phyloP scores from a whole-genome alignment of 805 yeast species.

The Hanseniaspora guilliermondii region DNA sequence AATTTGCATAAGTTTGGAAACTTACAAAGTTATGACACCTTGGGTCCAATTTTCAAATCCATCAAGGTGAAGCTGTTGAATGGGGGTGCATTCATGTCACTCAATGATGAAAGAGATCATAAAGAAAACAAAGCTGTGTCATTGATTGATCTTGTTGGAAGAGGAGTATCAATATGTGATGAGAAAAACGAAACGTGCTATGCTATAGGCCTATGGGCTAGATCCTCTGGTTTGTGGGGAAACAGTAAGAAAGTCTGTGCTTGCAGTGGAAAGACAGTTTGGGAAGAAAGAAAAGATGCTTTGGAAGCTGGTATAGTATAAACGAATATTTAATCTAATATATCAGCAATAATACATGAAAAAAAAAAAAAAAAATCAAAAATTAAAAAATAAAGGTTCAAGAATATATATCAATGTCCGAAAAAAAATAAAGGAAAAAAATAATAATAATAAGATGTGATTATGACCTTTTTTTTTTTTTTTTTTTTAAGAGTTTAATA shows the following conservation, averaged over 20 bases:
- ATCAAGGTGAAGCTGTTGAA: not conserved
- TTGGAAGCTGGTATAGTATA: slow-evolving; percentile 24
- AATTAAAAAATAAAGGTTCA: too few relatives aligned
- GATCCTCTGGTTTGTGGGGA: slow-evolving; percentile 96
- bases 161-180: slow-evolving; percentile 36
- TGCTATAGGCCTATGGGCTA: slow-evolving; percentile 41
- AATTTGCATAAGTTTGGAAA: slow-evolving; percentile 10
- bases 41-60: slow-evolving; percentile 5
- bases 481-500: not conserved
- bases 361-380: too few relatives aligned
- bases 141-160: slow-evolving; percentile 56
- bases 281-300: slow-evolving; percentile 89
- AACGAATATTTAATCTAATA: not conserved
- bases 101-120: slow-evolving; percentile 2
- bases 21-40: not conserved
- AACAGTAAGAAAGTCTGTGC: slow-evolving; percentile 86
- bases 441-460: not conserved
- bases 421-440: too few relatives aligned
- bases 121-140: slow-evolving; percentile 16
- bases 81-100: slow-evolving; percentile 13
- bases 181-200: slow-evolving; percentile 58
- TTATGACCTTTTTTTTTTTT: not conserved
- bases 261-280: slow-evolving; percentile 87
- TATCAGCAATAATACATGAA: too few relatives aligned
- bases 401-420: too few relatives aligned